Conservation (phyloP, 345 rosid species). For the Sisymbrium irio region DNA sequence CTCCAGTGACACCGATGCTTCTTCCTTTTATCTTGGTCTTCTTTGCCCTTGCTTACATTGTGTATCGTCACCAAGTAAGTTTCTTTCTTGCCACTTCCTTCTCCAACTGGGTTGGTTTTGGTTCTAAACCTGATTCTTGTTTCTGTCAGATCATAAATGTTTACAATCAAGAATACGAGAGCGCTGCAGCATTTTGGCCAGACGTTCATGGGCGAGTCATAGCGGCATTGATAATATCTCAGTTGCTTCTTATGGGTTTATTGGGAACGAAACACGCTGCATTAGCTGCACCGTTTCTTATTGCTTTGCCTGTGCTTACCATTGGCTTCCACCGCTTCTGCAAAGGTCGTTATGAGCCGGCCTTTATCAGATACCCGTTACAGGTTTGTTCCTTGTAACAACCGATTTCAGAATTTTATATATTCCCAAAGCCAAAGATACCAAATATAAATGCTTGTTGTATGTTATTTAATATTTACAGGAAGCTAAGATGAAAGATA, state of each 20-base stretch:
- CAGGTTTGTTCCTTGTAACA: constrained; percentile 49
- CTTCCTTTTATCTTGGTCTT: constrained; percentile 88
- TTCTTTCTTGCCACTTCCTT: not conserved
- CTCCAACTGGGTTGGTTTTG: not conserved
- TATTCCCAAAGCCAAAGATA: not conserved
- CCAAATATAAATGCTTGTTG: not conserved
- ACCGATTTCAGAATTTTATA: not conserved
- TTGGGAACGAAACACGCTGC: constrained; percentile 65
- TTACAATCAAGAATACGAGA: constrained; percentile 89
- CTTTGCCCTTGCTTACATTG: constrained; percentile 77
- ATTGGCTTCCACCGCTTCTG: constrained; percentile 69
- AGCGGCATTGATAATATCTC: constrained; percentile 70
- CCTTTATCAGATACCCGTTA: constrained; percentile 71
- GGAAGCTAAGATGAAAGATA: constrained; percentile 99
- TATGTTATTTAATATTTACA: constrained; percentile 24
- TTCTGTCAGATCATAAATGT: constrained; percentile 76
- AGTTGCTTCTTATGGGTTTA: constrained; percentile 76
- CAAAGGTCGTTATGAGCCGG: constrained; percentile 82
- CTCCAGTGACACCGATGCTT: constrained; percentile 76
- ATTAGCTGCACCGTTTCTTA: constrained; percentile 69
- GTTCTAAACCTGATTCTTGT: not conserved
- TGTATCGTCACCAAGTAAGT: constrained; percentile 89
- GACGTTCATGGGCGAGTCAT: constrained; percentile 81
- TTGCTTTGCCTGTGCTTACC: constrained; percentile 79
- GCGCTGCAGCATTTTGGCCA: constrained; percentile 97